These are phyloP conservation scores for Phytopythium sindhum DNA, from an alignment of 352 stramenopile genomes.

Conservation along the genomic window DNA sequence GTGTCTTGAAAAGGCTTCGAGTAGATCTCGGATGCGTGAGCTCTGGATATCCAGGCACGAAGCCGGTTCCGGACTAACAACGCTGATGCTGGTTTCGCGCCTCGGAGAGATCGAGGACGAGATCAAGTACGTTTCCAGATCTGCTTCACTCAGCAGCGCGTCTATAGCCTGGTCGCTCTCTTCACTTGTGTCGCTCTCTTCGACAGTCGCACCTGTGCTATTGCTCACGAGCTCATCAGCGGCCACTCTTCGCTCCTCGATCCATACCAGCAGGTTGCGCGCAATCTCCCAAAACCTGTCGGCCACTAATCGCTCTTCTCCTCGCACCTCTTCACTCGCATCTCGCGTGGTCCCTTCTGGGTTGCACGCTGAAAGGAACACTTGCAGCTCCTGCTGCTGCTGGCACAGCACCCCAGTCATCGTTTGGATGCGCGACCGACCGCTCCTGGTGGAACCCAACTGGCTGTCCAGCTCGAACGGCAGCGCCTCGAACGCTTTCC, in stretches of 20 bases:
- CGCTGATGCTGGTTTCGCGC: neutral
- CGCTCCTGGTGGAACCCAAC: conserved; percentile 21
- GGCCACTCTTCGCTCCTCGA: neutral
- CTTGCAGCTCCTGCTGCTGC: conserved; percentile 15
- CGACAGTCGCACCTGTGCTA: neutral
- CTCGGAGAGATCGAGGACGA: neutral
- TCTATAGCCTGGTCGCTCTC: neutral
- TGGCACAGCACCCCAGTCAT: conserved; percentile 12
- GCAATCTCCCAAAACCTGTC: neutral
- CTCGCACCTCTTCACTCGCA: neutral
- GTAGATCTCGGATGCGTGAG: neutral
- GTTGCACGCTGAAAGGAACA: neutral
- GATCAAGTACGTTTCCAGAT: neutral
- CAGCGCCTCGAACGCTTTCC: conserved; percentile 22
- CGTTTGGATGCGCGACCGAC: conserved; percentile 15
- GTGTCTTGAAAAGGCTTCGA: neutral
- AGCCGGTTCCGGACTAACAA: neutral
- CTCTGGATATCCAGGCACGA: too few relatives aligned
- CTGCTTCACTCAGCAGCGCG: neutral
- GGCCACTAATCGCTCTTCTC: neutral
- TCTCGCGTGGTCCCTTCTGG: neutral
- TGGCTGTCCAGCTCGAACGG: conserved; percentile 13
- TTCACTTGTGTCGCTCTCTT: neutral
- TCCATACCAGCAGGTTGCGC: neutral
- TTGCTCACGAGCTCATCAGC: neutral